Evolutionary conservation across 768 basidiomycete genomes (phyloP).

Genomic region (Galerina marginata): DNA sequence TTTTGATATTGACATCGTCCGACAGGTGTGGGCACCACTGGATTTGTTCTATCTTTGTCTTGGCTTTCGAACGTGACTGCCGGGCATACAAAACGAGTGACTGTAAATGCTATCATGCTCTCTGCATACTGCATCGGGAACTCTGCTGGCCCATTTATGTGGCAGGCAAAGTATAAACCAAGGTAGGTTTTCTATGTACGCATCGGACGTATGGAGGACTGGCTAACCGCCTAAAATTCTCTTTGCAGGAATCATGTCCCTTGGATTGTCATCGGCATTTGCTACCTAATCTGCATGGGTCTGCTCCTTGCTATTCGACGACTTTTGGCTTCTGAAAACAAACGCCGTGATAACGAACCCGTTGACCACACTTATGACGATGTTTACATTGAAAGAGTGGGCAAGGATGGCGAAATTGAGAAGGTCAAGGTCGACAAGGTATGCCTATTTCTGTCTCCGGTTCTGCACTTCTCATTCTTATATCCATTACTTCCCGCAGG

Average conservation of each 20-base stretch:
- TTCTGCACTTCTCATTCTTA: neutral
- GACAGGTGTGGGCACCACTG: constrained; percentile 55
- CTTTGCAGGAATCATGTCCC: constrained; percentile 66
- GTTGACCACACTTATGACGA: constrained; percentile 60
- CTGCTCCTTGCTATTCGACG: constrained; percentile 54
- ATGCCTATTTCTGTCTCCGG: constrained; percentile 16
- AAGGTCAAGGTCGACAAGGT: constrained; percentile 74
- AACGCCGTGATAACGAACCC: constrained; percentile 62
- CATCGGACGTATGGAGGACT: neutral
- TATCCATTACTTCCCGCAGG: constrained; percentile 40
- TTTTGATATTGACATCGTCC: neutral
- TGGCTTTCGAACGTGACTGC: constrained; percentile 73
- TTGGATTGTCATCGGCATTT: constrained; percentile 77
- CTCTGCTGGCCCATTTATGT: constrained; percentile 78
- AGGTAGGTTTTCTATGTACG: constrained; percentile 42
- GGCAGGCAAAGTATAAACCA: constrained; percentile 70
- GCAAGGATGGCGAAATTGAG: constrained; percentile 55
- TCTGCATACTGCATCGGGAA: constrained; percentile 72
- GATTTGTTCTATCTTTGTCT: constrained; percentile 62
- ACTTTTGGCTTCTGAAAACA: constrained; percentile 65
- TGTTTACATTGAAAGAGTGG: constrained; percentile 59
- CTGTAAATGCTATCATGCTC: constrained; percentile 75
- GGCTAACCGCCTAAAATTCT: neutral
- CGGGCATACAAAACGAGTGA: constrained; percentile 76
- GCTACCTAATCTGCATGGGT: constrained; percentile 59